Base-by-base conservation (phyloP, 2,329 filamentous ascomycete species). In the Daldinia sp. region DNA sequence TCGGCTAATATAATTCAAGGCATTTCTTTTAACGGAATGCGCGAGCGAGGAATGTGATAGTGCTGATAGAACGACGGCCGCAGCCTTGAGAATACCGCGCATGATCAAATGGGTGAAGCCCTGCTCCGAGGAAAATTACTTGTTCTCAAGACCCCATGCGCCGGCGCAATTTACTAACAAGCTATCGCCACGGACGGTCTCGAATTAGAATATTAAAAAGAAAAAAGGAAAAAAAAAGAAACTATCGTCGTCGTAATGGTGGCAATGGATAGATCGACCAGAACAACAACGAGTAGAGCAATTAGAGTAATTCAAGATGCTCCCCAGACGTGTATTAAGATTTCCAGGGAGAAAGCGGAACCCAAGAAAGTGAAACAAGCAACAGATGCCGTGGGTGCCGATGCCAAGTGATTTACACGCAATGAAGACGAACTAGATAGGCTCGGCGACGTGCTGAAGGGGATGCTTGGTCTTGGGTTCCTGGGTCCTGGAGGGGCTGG, bases 11-110 rank as follows among this genome's bases (percentile, higher is more conserved):
- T 90, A 88, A 69, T 84, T 87, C 65, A 99, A 83, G 29, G 93
- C 92, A 72, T 92, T 92, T 70, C 94, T 86, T 66, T 87, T 85
- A 50, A 85, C 82, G 0, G 93, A 96, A 76, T 91, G 86, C 67
- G 88, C 90, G 87, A 76, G 66, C 43, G 63, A 58, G 59, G 64
- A 69, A 74, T 70, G 72, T 70, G 70, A 71, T 37, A 71, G 70
- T 68, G 69, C 66, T 60, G 72, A 71, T 63, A 76, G 60, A 49
- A 73, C 64, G 35, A 69, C 71, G 67, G 68, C 70, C 66, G 65
- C 60, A 48, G 73, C 52, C 55, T 67, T 66, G 43, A 75, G 55
- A 56, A 74, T 64, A 67, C 71, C 60, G 64, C 72, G 73, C 74
- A 76, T 76, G 35, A 64, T 74, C 51, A 29, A 56, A 54, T 50